Evolutionary conservation across 2,329 filamentous ascomycete genomes (phyloP), one percentile per base, ranked within the genome.

Genomic region (Penicillium sp.): DNA sequence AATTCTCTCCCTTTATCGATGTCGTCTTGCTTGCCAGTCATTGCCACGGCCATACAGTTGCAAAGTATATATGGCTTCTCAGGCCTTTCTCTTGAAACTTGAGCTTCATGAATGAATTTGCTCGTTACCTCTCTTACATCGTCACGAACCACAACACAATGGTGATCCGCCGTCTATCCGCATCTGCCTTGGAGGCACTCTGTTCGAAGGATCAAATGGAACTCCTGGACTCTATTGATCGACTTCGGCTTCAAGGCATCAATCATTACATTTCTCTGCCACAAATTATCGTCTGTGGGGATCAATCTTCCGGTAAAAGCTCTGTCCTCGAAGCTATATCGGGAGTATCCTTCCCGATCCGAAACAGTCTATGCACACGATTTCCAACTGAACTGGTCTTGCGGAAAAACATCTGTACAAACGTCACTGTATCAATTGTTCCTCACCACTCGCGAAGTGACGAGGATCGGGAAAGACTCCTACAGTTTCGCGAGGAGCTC

Each of bases 231-330:
- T 82, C 85, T 54, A 81, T 88, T 61, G 83, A 85, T 63, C 82
- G 82, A 58, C 79, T 88, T 19, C 81, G 70, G 80, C 84, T 72
- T 75, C 80, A 64, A 79, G 85, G 70, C 73, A 85, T 71, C 78
- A 85, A 68, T 51, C 59, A 67, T 69, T 82, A 83, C 70, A 77
- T 84, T 67, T 80, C 82, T 50, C 78, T 88, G 0, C 86, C 85
- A 1, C 86, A 89, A 69, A 84, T 89, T 44, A 85, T 89, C 50
- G 86, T 89, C 30, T 87, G 87, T 38, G 86, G 87, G 35, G 86
- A 89, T 70, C 86, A 89, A 72, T 88, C 85, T 2, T 84, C 85
- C 7, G 87, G 87, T 23, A 89, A 89, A 73, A 87, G 84, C 66
- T 88, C 86, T 0, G 71, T 75, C 21, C 81, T 89, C 3, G 86